Conservation (phyloP, 345 rosid species). For the Raphanus raphanistrum region DNA sequence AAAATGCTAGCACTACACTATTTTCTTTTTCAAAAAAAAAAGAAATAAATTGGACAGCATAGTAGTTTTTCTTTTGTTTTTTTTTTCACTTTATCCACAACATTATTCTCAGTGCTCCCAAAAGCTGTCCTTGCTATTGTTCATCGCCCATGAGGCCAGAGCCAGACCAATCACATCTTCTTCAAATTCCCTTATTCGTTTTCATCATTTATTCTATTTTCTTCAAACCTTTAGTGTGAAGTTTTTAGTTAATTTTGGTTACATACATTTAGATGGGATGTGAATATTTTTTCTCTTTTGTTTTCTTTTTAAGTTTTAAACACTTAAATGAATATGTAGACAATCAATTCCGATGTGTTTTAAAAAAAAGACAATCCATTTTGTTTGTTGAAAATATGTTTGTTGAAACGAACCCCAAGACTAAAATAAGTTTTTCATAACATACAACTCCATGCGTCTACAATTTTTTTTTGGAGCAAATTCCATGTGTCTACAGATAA, state of each 20-base stretch:
- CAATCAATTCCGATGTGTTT: not conserved
- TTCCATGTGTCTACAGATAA: too few species aligned
- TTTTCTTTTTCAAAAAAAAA: not conserved
- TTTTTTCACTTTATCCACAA: conserved; percentile 29
- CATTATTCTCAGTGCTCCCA: conserved; percentile 38
- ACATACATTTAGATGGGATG: not conserved
- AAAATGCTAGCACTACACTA: not conserved
- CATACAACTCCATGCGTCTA: too few species aligned
- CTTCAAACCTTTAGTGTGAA: not conserved
- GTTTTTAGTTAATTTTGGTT: not conserved
- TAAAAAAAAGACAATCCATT: too few species aligned
- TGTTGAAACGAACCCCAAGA: too few species aligned
- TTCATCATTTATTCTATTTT: conserved; percentile 20
- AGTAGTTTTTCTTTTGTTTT: conserved; percentile 11
- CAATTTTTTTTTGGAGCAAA: too few species aligned
- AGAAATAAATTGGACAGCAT: not conserved
- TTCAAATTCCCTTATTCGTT: conserved; percentile 20
- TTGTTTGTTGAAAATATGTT: too few species aligned
- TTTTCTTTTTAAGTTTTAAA: not conserved
- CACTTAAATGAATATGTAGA: not conserved
- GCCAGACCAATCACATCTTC: conserved; percentile 34
- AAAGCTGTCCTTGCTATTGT: conserved; percentile 21
- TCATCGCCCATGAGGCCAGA: conserved; percentile 34
- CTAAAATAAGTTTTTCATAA: too few species aligned
- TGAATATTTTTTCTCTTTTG: not conserved